These are phyloP conservation scores for Aspergillus affinis DNA, from an alignment of 495 filamentous ascomycete species.

Conservation along the genomic window DNA sequence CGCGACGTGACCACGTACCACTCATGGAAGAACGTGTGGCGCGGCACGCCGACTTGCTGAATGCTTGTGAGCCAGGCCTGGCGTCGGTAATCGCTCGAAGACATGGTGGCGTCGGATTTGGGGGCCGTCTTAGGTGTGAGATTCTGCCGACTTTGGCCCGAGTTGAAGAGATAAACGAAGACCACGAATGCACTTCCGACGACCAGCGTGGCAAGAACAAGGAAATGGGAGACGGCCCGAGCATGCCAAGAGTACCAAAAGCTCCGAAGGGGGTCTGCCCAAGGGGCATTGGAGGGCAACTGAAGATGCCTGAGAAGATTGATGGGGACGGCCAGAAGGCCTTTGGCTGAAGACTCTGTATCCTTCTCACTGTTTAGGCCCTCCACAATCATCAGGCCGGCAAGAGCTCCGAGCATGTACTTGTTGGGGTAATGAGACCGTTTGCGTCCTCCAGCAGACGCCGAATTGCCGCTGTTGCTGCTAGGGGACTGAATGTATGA, in stretches of 20 bases:
- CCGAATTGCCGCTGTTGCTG: conserved; percentile 12
- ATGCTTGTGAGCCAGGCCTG: conserved; percentile 94
- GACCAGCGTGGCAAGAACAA: conserved; percentile 61
- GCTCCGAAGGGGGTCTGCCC: conserved; percentile 27
- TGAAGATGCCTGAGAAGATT: conserved; percentile 44
- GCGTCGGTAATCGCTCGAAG: conserved; percentile 79
- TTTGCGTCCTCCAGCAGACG: conserved; percentile 25
- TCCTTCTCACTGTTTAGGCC: conserved; percentile 59
- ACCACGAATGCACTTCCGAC: conserved; percentile 68
- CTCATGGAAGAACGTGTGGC: conserved; percentile 81
- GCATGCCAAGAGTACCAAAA: conserved; percentile 44
- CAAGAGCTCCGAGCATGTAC: conserved; percentile 87
- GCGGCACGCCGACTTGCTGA: conserved; percentile 91
- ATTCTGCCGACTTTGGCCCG: conserved; percentile 44
- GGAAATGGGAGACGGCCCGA: conserved; percentile 42
- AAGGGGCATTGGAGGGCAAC: conserved; percentile 25
- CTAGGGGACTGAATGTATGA: conserved; percentile 43
- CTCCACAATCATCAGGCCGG: conserved; percentile 87
- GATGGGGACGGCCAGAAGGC: conserved; percentile 67
- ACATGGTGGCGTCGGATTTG: conserved; percentile 57
- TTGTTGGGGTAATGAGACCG: conserved; percentile 58
- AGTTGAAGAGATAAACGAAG: conserved; percentile 65
- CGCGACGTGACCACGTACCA: conserved; percentile 77
- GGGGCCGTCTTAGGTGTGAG: conserved; percentile 24
- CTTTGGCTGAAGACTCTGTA: conserved; percentile 61